Evolutionary conservation across 2,329 filamentous ascomycete species (phyloP), one percentile per base, ranked within the genome.

Genomic region (Trichoderma gracile): DNA sequence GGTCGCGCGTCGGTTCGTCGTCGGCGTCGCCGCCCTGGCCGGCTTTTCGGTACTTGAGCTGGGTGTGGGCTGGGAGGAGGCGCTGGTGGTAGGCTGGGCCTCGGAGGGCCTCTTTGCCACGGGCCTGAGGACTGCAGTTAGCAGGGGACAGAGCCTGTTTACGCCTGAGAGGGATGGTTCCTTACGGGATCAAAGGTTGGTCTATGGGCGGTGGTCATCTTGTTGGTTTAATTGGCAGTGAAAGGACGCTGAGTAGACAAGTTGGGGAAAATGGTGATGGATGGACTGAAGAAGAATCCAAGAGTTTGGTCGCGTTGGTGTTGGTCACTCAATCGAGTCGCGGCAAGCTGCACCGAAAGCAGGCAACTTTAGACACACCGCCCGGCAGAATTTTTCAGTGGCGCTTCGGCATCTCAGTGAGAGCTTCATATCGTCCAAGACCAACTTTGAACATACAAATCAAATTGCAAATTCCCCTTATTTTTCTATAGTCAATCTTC

Each of bases 61-160:
- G 89, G 14, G 92, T 98, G 77, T 99, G 90, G 38, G 95, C 95
- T 40, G 95, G 94, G 15, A 97, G 88, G 17, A 98, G 89, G 71
- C 95, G 90, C 78, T 98, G 94, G 76, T 99, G 95, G 81, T 97
- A 98, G 71, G 93, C 94, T 56, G 92, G 91, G 54, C 95, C 95
- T 73, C 93, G 90, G 66, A 93, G 89, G 72, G 93, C 92, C 79
- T 99, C 95, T 83, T 97, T 97, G 76, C 95, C 95, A 75, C 89
- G 88, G 47, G 94, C 93, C 90, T 93, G 68, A 77, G 74, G 25
- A 57, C 53, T 49, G 49, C 10, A 15, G 25, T 61, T 58, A 52
- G 47, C 54, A 61, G 17, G 17, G 53, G 45, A 38, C 27, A 46
- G 14, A 58, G 30, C 25, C 10, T 14, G 21, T n/a, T 9, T 7